Percentiles rank a stretch among this genome's conserved stretches.
These are phyloP conservation scores for Aegilops longissima DNA, from an alignment of 176 grass and related monocot genomes.

Conservation along the genomic window DNA sequence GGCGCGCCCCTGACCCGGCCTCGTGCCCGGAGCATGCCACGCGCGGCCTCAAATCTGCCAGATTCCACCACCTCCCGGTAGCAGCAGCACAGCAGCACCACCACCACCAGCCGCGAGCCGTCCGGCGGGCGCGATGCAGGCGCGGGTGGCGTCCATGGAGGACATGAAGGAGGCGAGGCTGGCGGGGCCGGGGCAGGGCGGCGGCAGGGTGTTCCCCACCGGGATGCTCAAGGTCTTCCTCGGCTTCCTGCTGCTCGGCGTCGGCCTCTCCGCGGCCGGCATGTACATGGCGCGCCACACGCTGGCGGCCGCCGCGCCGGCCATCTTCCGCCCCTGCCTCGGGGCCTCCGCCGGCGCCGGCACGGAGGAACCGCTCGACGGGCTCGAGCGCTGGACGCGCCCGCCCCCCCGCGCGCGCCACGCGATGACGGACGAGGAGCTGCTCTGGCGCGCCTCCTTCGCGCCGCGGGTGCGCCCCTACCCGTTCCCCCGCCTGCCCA, in stretches of 20 bases:
- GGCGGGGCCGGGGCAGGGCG: conserved; percentile 37
- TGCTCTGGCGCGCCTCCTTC: conserved; percentile 91
- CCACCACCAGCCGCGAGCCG: neutral
- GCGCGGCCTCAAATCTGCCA: conserved; percentile 33
- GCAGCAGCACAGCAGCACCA: neutral
- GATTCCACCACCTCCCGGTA: neutral
- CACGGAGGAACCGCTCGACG: conserved; percentile 14
- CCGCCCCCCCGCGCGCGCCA: conserved; percentile 44
- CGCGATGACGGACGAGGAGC: conserved; percentile 82
- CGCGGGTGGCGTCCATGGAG: conserved; percentile 72
- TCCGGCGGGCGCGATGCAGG: conserved; percentile 44
- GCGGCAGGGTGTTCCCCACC: conserved; percentile 39
- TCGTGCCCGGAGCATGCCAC: conserved; percentile 30
- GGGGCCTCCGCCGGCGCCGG: neutral
- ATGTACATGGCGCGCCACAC: conserved; percentile 81
- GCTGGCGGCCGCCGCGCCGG: conserved; percentile 45
- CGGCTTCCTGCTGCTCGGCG: conserved; percentile 63
- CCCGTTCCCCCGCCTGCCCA: conserved; percentile 75
- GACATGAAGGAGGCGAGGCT: conserved; percentile 75
- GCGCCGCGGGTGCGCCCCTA: conserved; percentile 53
- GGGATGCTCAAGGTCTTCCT: conserved; percentile 74
- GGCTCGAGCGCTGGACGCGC: conserved; percentile 69
- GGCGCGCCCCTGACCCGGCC: conserved; percentile 24
- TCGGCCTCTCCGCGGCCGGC: conserved; percentile 62
- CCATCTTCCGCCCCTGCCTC: conserved; percentile 67